Conservation (phyloP, 2,329 filamentous ascomycete species). For the Reticulascus tulasneorum region DNA sequence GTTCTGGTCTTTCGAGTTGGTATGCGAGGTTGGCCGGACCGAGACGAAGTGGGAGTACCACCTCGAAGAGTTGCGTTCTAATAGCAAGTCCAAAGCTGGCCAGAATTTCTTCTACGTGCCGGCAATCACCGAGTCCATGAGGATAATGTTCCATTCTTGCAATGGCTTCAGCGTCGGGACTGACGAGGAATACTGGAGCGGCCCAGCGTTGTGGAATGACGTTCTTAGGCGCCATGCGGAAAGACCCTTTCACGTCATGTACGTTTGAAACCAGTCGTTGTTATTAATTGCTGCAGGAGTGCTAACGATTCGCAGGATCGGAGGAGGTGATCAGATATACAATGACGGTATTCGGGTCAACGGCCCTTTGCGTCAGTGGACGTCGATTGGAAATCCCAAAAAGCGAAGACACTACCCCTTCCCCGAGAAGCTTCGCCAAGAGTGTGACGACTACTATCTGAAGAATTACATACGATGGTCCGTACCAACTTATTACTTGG, state of each 20-base stretch:
- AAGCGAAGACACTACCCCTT: constrained; percentile 79
- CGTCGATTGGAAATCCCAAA: constrained; percentile 74
- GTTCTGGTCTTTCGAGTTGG: constrained; percentile 89
- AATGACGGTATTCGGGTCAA: constrained; percentile 87
- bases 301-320: constrained; percentile 56
- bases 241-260: constrained; percentile 87
- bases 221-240: constrained; percentile 77
- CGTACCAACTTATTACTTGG: too few species aligned
- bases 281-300: too few species aligned
- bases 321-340: constrained; percentile 94
- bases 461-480: constrained; percentile 78
- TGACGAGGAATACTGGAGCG: constrained; percentile 80
- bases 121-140: constrained; percentile 80
- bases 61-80: constrained; percentile 62
- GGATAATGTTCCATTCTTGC: constrained; percentile 97
- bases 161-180: constrained; percentile 93
- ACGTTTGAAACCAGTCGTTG: too few species aligned
- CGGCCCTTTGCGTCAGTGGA: constrained; percentile 80
- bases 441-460: constrained; percentile 87
- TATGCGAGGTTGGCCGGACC: constrained; percentile 65
- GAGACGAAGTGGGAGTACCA: constrained; percentile 79
- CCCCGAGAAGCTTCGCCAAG: constrained; percentile 70
- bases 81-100: constrained; percentile 50
- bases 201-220: constrained; percentile 92
- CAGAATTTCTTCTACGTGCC: constrained; percentile 81